Base-by-base conservation (phyloP, 202 grass and related monocot species). In the Bolboschoenoplectus hybrid region DNA sequence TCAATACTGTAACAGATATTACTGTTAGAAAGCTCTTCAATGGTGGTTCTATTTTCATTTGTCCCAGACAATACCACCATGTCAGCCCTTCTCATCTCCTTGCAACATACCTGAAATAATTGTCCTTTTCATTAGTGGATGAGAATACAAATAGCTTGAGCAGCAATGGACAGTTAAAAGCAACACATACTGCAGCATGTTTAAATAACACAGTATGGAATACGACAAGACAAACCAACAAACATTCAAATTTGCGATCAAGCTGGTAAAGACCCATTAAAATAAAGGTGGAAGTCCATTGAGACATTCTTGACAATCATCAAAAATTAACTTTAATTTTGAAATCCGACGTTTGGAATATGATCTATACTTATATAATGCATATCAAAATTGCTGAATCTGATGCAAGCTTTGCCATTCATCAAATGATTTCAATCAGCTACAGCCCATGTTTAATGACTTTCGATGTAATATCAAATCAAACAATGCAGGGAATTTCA, bases 1-100 rank as follows among this genome's bases (percentile, higher is more conserved):
- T 98, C 97, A 82, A 96, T 81, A 76, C 90, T 98, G 86, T 92
- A 96, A 81, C 93, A 96, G 56, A 94, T 83, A 58, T 87, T 90
- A 53, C 82, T 89, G 2, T 35, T 49, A 5, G 79, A 66, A 3
- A 71, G 5, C 7, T 94, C 81, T 58, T 89, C 90, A 63, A 61
- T 77, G 13, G 51, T 85, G 26, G 86, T 85, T 13, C 16, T 85
- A 70, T 36, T 39, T 43, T 68, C 64, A 56, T 55, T 71, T 71
- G 49, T 65, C 2, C 88, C 90, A 11, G 76, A 89, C 45, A 77
- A 85, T 62, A 77, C n/a, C 3, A 87, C 79, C 26, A 80, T 85
- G 81, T 91, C 89, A 34, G 93, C 93, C 87, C 87, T 94, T 85
- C 90, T 96, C 80, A 91, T 92, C 89, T 96, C 93, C 86, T 90